Base-by-base conservation (phyloP, 352 stramenopile species). In the Globisporangium splendens region DNA sequence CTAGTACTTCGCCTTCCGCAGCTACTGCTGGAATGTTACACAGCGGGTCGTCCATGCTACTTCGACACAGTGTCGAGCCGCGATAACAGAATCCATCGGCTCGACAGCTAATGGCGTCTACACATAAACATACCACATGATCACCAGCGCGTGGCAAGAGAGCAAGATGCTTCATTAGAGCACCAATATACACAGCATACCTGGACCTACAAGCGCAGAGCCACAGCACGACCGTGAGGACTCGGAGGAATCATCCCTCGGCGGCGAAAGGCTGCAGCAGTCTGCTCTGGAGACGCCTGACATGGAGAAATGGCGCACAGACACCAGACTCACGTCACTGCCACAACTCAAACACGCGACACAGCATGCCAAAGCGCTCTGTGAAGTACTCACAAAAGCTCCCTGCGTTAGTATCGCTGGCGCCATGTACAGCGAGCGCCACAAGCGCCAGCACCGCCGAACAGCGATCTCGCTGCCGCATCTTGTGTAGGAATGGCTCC, bases 21-120 rank as follows among this genome's bases (percentile, higher is more conserved):
- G 39, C 17, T 42, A 28, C 31, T 55, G 50, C 12, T 10, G 63
- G 56, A 24, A 75, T 66, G 48, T 75, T 75, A 52, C 68, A 75
- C 21, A 75, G 61, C 50, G 68, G 68, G 22, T 75, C 68, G 50
- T 75, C 68, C 20, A 70, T 52, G 63, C 68, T 75, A 54, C 68
- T 75, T 22, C 46, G 58, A 50, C 68, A 75, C 13, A 53, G 61
- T 11, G 64, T 24, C 1, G 15, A 17, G 10, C 68, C 68, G 5
- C 64, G 63, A 20, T 64, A 61, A 44, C 68, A 75, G 46, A 66
- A 38, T 10, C 61, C 56, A 43, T 72, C 68, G 13, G 24, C 50
- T 2, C 63, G 56, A 35, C 68, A 75, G 49, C 61, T 56, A 22
- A 75, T 42, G 15, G 68, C 63, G 15, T 72, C 68, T 74, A 51